These are phyloP conservation scores for Leccinum barrowsii DNA, from an alignment of 768 basidiomycete genomes.

Conservation along the genomic window DNA sequence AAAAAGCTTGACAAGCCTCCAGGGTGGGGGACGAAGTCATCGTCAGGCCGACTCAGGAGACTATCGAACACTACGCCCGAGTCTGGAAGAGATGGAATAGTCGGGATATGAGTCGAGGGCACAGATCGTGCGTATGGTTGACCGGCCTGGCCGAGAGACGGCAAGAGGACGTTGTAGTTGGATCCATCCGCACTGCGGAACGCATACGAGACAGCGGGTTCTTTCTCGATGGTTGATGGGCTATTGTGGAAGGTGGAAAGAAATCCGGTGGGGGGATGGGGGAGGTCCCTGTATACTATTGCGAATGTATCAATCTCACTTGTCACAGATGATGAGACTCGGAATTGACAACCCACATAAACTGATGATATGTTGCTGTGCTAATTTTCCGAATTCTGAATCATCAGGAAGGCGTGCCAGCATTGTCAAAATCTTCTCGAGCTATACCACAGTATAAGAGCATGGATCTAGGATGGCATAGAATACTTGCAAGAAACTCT, in stretches of 20 bases:
- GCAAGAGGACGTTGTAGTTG: conserved; percentile 52
- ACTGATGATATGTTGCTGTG: conserved; percentile 51
- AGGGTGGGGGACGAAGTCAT: conserved; percentile 50
- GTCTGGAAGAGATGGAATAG: conserved; percentile 54
- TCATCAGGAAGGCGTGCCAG: conserved; percentile 51
- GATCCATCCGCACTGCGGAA: conserved; percentile 60
- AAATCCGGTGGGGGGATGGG: conserved; percentile 65
- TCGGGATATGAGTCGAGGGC: conserved; percentile 42
- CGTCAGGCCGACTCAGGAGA: conserved; percentile 43
- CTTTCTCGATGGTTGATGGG: background rate
- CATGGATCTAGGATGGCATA: conserved; percentile 4
- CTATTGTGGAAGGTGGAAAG: conserved; percentile 28
- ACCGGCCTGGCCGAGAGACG: conserved; percentile 55
- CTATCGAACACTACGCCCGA: conserved; percentile 68
- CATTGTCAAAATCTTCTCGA: conserved; percentile 58
- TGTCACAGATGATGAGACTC: background rate
- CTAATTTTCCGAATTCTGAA: conserved; percentile 26
- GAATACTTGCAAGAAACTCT: conserved; percentile 47
- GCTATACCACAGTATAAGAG: conserved; percentile 32
- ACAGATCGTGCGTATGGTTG: conserved; percentile 69
- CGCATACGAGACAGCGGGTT: conserved; percentile 39
- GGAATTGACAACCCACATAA: conserved; percentile 44
- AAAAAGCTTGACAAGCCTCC: conserved; percentile 70
- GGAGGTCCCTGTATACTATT: conserved; percentile 74
- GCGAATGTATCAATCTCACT: background rate